Evolutionary conservation across 257 asterid species (phyloP), one percentile per base, ranked within the genome.

Genomic region (Solanum pennellii): DNA sequence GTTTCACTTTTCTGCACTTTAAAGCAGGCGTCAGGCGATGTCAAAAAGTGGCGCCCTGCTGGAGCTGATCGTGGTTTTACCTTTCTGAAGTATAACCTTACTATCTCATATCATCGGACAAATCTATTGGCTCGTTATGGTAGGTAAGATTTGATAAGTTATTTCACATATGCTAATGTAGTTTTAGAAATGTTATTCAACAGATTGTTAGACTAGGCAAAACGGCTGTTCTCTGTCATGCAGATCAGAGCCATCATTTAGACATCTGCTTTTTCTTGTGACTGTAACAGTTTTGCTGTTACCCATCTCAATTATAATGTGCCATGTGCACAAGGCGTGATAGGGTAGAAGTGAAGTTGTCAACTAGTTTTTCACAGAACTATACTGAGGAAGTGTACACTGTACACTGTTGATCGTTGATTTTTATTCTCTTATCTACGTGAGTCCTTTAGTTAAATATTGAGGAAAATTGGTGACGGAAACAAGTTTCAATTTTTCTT

Each of bases 41-140:
- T 95, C 89, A 95, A 94, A 89, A 97, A 97, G 92, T 96, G 99
- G 99, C 98, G 97, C 45, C 98, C 99, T 85, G 98, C 87, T 82
- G 96, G 98, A 86, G 98, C 99, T 87, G 99, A 97, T 85, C 99
- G 98, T 44, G 98, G 98, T 65, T 96, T 93, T 89, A 97, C 99
- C 86, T 97, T 97, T 90, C 87, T 94, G 25, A 90, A 92, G 79
- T 96, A 96, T 93, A 97, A 97, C 90, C 92, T 97, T 83, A 97
- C 99, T 77, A 94, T 97, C 87, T 95, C 97, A 2, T 97, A 97
- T 90, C 99, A 97, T 82, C 95, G 98, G 82, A 95, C 99, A 66
- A 97, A 96, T 93, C 98, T 97, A 86, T 92, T 97, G 92, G 99
- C 94, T 90, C 98, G 95, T 84, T 96, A 94, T 88, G 98, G 99